Base-by-base conservation (phyloP, 2,329 filamentous ascomycete species). In the Pyrenophora seminiperda region DNA sequence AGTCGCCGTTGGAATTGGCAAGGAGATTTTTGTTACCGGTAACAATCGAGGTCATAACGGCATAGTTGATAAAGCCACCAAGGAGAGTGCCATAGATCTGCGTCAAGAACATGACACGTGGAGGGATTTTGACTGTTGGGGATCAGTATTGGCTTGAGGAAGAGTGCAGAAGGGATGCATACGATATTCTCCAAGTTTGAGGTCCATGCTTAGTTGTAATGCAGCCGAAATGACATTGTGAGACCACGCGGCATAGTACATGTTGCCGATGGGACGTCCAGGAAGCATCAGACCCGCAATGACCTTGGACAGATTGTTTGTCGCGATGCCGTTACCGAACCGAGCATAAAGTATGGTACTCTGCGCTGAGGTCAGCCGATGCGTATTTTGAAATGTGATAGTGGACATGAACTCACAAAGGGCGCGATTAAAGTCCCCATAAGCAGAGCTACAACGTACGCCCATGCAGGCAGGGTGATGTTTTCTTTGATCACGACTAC, bases 11-110 rank as follows among this genome's bases (percentile, higher is more conserved):
- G n/a, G 32, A 46, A 14, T 58, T 46, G n/a, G 53, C 53, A n/a
- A 58, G 49, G 9, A 56, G 37, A 13, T 48, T 31, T 24, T 41
- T 48, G 33, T 56, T 56, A 5, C 49, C 46, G 22, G 53, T 32
- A 9, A 58, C 53, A 15, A 58, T 58, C 2, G 53, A 58, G 15
- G 46, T 51, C 55, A 58, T 58, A 19, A 58, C 49, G 3, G 53
- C 55, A 30, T 58, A 58, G 38, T 58, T 58, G 37, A 58, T 56
- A 41, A 56, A 56, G 2, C 53, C 53, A 33, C 55, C 55, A 22
- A 58, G 49, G 3, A 58, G 36, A 7, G 53, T 58, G 14, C 55
- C 55, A 31, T 58, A 58, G 3, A 56, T 49, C 9, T 58, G 55
- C 2, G 53, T 53, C 37, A 58, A 7, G 31, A 58, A 58, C 55